phyloP scores from a whole-genome alignment of 2,329 filamentous ascomycete species.

The Ceratocystis diversiconidia region DNA sequence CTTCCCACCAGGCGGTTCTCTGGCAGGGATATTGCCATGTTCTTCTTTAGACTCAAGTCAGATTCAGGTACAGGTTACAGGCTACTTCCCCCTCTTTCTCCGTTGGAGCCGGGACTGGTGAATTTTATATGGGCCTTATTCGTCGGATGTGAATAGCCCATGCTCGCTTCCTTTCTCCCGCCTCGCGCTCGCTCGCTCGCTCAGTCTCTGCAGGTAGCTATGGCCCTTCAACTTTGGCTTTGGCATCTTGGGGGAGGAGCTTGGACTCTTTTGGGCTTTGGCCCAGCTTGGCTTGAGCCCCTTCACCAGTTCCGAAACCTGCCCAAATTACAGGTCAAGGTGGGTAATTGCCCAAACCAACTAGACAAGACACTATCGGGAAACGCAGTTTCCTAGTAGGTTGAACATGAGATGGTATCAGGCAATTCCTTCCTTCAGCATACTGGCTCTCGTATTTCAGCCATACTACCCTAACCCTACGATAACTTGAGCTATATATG shows the following conservation, averaged over 20 bases:
- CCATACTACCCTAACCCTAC: background rate
- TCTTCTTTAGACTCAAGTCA: slow-evolving; percentile 7
- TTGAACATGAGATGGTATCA: background rate
- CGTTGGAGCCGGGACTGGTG: background rate
- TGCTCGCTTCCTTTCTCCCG: background rate
- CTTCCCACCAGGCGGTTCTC: background rate
- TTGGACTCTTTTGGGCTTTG: slow-evolving; percentile 5
- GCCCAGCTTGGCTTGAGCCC: background rate
- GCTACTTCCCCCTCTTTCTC: background rate
- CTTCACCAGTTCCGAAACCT: slow-evolving; percentile 6
- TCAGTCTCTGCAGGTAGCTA: background rate
- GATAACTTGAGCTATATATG: background rate
- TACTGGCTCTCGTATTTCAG: background rate
- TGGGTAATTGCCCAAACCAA: slow-evolving; percentile 5
- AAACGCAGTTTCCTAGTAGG: background rate
- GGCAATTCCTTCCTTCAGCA: background rate
- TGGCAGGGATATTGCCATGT: background rate
- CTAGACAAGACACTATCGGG: background rate
- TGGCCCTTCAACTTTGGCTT: background rate
- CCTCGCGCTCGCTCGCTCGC: background rate
- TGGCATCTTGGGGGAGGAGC: background rate
- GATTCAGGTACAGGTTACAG: slow-evolving; percentile 3
- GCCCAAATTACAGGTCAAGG: slow-evolving; percentile 4
- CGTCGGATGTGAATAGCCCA: background rate
- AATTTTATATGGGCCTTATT: background rate